Evolutionary conservation across 2,329 filamentous ascomycete genomes (phyloP).

Genomic region (Whalleya microplaca): DNA sequence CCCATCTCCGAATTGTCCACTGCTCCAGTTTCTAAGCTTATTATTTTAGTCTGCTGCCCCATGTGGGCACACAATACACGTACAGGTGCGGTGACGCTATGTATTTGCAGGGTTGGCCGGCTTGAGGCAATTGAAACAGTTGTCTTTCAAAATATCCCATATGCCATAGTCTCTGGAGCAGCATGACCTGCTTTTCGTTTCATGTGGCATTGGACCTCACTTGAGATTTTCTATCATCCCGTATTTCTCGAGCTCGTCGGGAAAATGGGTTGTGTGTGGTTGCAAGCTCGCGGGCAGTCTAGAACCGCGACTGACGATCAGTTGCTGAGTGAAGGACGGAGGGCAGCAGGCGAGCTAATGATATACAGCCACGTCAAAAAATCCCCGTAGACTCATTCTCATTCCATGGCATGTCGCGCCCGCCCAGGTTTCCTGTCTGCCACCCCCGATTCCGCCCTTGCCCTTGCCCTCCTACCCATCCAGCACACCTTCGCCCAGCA

Average conservation of each 20-base stretch:
- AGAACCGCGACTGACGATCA: slow-evolving; percentile 26
- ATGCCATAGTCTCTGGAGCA: too few species aligned
- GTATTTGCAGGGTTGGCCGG: neutral
- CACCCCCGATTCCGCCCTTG: neutral
- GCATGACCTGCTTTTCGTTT: neutral
- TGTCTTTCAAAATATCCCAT: neutral
- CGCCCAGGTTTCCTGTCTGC: too few species aligned
- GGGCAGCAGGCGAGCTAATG: slow-evolving; percentile 34
- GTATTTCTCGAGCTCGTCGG: neutral
- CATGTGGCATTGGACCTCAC: neutral
- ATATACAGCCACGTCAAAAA: slow-evolving; percentile 41
- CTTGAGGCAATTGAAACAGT: neutral
- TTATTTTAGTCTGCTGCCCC: neutral
- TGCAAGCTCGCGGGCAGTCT: slow-evolving; percentile 17
- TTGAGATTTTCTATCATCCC: neutral
- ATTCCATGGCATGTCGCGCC: too few species aligned
- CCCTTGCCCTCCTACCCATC: neutral
- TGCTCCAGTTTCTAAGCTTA: neutral
- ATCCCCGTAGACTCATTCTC: slow-evolving; percentile 35
- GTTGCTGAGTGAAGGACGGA: slow-evolving; percentile 26
- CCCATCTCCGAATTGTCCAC: neutral
- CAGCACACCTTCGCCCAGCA: neutral
- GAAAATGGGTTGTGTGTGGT: neutral
- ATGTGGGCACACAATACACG: neutral
- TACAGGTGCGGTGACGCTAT: neutral